Evolutionary conservation across 2,329 filamentous ascomycete species (phyloP).

Genomic region (Coniochaeta sp.): DNA sequence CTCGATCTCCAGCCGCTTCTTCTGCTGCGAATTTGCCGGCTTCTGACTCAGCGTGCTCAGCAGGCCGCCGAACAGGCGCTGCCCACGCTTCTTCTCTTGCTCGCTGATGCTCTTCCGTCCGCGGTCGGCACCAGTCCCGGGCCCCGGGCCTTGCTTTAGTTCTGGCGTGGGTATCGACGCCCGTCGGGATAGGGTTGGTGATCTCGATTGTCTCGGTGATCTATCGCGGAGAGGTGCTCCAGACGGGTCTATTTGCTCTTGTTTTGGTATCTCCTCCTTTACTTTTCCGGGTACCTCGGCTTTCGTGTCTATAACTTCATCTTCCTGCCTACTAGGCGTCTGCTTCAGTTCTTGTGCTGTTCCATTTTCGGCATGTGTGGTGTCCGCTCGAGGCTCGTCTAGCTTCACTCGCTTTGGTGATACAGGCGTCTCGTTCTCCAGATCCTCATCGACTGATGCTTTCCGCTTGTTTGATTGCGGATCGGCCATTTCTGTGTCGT

Average conservation of each 20-base stretch:
- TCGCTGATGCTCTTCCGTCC: slow-evolving; percentile 25
- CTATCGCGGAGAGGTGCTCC: background rate
- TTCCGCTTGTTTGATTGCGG: background rate
- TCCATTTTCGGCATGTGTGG: background rate
- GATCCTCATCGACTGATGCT: background rate
- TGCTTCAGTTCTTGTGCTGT: background rate
- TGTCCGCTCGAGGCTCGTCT: background rate
- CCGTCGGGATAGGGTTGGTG: background rate
- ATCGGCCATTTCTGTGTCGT: background rate
- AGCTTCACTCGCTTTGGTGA: background rate
- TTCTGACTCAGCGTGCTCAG: slow-evolving; percentile 71
- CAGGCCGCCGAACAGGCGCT: slow-evolving; percentile 78
- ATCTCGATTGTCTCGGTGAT: background rate
- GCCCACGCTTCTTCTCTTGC: slow-evolving; percentile 79
- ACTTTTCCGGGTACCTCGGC: background rate
- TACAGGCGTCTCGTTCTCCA: background rate
- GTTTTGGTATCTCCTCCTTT: background rate
- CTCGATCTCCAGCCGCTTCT: slow-evolving; percentile 72
- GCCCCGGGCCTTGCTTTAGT: background rate
- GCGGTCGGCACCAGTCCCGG: background rate
- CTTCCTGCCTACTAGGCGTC: background rate
- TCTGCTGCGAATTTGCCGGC: slow-evolving; percentile 50
- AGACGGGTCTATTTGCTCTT: background rate
- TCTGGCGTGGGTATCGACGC: background rate
- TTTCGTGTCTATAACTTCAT: background rate